These are phyloP conservation scores for Trichoderma pleuroti DNA, from an alignment of 2,329 filamentous ascomycete species.

Conservation along the genomic window DNA sequence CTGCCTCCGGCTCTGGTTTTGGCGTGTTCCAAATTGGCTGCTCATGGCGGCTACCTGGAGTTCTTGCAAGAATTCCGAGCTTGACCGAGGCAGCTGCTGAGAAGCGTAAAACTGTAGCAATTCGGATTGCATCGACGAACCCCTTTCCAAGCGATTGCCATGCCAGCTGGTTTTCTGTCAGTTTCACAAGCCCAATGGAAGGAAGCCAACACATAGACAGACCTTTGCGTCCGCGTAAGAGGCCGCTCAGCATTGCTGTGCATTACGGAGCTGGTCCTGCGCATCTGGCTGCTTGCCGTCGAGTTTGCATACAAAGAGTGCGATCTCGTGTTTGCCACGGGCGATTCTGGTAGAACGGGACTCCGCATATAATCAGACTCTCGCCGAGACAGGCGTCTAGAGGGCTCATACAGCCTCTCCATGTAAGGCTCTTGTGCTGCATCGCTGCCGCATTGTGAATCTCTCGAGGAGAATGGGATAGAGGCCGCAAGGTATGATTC, in stretches of 20 bases:
- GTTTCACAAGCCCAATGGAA: neutral
- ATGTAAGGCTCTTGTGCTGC: neutral
- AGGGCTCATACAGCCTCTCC: neutral
- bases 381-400: conserved; percentile 14
- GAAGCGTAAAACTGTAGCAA: conserved; percentile 4
- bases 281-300: neutral
- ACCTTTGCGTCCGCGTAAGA: conserved; percentile 21
- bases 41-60: conserved; percentile 6
- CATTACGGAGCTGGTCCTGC: conserved; percentile 17
- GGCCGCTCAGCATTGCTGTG: conserved; percentile 1
- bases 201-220: neutral
- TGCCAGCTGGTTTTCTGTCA: conserved; percentile 12
- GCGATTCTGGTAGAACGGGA: conserved; percentile 7
- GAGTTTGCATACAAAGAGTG: conserved; percentile 13
- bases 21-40: conserved; percentile 5
- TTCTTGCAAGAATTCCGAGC: conserved; percentile 16
- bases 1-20: neutral
- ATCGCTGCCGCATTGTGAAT: neutral
- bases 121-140: conserved; percentile 9
- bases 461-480: conserved; percentile 19
- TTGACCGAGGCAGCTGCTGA: conserved; percentile 7
- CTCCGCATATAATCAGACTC: conserved; percentile 11
- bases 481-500: conserved; percentile 33
- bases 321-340: conserved; percentile 1
- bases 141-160: conserved; percentile 14